Base-by-base conservation (phyloP, 2,329 filamentous ascomycete species). In the Aspergillus eucalypticola region DNA sequence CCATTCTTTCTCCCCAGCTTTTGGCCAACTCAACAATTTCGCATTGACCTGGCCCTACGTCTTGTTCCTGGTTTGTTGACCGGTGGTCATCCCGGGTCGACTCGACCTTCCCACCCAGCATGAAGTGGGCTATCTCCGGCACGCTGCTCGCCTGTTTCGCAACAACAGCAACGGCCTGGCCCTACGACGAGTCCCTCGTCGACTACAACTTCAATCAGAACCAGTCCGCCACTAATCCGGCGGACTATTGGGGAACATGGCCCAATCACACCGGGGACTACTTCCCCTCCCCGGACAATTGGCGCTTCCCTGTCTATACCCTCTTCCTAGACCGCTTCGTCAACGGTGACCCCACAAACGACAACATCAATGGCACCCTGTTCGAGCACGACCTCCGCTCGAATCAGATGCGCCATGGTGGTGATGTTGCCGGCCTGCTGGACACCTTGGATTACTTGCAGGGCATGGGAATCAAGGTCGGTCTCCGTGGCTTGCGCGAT, bases 261-360 rank as follows among this genome's bases (percentile, higher is more conserved):
- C 75, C 74, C n/a, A 75, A 80, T 64, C 82, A 85, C 35, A 53
- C 51, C 15, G 56, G 50, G 44, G 63, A 63, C 19, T 87, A 84
- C 65, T 69, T 74, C n/a, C 73, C 77, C 0, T 88, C 85, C 19
- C 86, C 86, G 2, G 68, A 75, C 0, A 88, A 86, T 64, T 89
- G 86, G 86, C 80, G 86, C 19, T 81, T 88, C 61, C 86, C 86
- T 0, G 84, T 87, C 68, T 89, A 88, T 71, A 86, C 84, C 8
- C 74, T 88, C 52, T 87, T 87, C 67, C 73, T 87, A 10, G 86
- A 88, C 70, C 78, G 84, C 60, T 88, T 84, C 66, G 84, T 86
- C 49, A 88, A 88, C 65, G 86, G 86, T 25, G 82, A 88, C 66
- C 85, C 86, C 7, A 78, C 76, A 2, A 88, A 88, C 68, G 86